Conservation (phyloP, 2,329 filamentous ascomycete genomes). For the Aureobasidium namibiae region DNA sequence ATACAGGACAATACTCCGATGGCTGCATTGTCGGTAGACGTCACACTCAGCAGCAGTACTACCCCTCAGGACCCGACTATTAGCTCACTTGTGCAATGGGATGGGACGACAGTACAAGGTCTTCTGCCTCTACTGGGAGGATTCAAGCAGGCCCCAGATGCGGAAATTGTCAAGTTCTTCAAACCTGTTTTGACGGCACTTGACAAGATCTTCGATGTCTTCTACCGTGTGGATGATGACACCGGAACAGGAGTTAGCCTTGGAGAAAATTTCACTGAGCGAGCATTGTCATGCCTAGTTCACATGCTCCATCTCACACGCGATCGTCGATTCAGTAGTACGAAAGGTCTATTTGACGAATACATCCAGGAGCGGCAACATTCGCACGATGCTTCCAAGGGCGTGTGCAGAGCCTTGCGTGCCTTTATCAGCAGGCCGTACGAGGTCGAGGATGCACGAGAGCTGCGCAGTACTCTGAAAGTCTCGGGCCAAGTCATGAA, state of each 20-base stretch:
- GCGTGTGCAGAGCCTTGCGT: conserved; percentile 13
- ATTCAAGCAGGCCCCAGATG: conserved; percentile 88
- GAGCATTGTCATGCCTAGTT: conserved; percentile 14
- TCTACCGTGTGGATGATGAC: conserved; percentile 9
- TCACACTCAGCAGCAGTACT: conserved; percentile 58
- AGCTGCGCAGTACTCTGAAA: conserved; percentile 15
- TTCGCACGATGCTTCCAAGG: conserved; percentile 11
- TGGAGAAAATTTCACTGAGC: conserved; percentile 11
- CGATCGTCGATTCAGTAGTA: conserved; percentile 14
- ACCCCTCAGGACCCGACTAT: conserved; percentile 59
- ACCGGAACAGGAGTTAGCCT: conserved; percentile 3
- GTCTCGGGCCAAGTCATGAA: conserved; percentile 15
- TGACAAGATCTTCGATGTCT: conserved; percentile 9
- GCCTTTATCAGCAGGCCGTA: conserved; percentile 14
- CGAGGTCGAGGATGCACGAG: conserved; percentile 15
- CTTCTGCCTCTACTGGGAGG: conserved; percentile 55
- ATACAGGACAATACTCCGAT: conserved; percentile 52
- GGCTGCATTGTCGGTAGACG: conserved; percentile 55
- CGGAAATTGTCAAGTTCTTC: conserved; percentile 92
- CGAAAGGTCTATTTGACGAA: conserved; percentile 12
- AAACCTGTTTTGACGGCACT: conserved; percentile 29
- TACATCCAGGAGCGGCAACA: conserved; percentile 14
- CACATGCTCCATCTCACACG: conserved; percentile 13
- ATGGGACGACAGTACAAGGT: conserved; percentile 33
- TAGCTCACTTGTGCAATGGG: conserved; percentile 75